phyloP scores from a whole-genome alignment of 495 filamentous ascomycete species.

The Hypoxylon fragiforme region DNA sequence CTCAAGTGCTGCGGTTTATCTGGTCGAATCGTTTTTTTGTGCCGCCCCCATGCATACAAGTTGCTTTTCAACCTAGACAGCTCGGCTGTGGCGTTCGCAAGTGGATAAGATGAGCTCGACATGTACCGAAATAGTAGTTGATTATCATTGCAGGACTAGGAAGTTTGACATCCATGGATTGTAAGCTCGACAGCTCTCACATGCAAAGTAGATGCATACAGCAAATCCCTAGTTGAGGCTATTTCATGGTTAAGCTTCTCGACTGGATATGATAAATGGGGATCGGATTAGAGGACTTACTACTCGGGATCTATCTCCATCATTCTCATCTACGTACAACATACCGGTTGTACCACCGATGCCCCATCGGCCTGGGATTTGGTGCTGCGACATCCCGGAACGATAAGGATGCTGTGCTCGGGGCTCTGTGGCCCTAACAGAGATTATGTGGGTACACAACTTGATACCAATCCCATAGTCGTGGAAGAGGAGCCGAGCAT shows the following conservation, averaged over 20 bases:
- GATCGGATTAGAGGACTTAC: too few relatives aligned
- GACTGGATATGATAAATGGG: too few relatives aligned
- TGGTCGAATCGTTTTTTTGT: neutral
- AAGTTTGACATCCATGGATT: too few relatives aligned
- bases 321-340: conserved; percentile 20
- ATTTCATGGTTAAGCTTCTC: neutral
- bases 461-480: conserved; percentile 19
- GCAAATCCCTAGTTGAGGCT: neutral
- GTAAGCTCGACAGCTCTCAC: too few relatives aligned
- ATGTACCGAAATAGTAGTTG: neutral
- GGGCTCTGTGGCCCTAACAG: conserved; percentile 22
- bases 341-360: conserved; percentile 25
- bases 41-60: neutral
- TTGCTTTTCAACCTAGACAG: neutral
- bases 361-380: conserved; percentile 29
- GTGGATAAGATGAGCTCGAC: neutral
- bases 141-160: too few relatives aligned
- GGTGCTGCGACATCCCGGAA: conserved; percentile 31
- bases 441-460: conserved; percentile 20
- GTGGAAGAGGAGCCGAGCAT: neutral
- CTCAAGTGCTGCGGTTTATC: neutral
- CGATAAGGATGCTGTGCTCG: conserved; percentile 24
- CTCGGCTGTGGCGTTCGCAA: neutral
- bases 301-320: conserved; percentile 12
- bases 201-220: too few relatives aligned